Conservation (phyloP, 2,329 filamentous ascomycete genomes). For the Paecilomyces sp. region DNA sequence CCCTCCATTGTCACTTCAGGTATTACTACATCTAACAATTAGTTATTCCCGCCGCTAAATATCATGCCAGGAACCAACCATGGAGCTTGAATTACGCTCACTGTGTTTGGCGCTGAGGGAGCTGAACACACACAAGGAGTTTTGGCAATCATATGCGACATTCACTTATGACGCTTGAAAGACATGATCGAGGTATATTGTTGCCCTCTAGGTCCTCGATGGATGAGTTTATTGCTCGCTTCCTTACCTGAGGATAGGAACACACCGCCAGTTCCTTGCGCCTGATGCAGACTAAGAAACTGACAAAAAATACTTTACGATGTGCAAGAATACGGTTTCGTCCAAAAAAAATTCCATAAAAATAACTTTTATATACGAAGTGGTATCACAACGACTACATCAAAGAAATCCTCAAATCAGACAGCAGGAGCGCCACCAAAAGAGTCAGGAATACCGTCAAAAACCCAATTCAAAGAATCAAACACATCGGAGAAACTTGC, state of each 20-base stretch:
- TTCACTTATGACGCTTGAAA: not conserved
- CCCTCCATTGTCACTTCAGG: not conserved
- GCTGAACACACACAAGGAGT: too few species aligned
- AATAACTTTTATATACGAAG: not conserved
- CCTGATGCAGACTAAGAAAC: too few species aligned
- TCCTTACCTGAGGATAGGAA: too few species aligned
- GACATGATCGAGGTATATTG: not conserved
- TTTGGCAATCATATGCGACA: not conserved
- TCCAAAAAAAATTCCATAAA: not conserved
- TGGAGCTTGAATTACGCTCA: not conserved
- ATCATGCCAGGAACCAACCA: not conserved
- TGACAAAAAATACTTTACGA: too few species aligned
- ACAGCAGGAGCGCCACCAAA: conserved; percentile 25
- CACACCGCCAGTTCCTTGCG: too few species aligned
- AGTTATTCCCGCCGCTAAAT: not conserved
- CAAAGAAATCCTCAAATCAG: not conserved
- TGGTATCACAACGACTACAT: not conserved
- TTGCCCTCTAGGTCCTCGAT: not conserved
- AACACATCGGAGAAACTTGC: conserved; percentile 65
- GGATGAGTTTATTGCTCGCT: not conserved
- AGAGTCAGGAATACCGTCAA: conserved; percentile 72
- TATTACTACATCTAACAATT: too few species aligned
- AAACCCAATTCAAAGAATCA: conserved; percentile 85
- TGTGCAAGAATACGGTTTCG: not conserved
- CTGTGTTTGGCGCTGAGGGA: too few species aligned